Base-by-base conservation (phyloP, 768 basidiomycete species). In the Pluteus cervinus region DNA sequence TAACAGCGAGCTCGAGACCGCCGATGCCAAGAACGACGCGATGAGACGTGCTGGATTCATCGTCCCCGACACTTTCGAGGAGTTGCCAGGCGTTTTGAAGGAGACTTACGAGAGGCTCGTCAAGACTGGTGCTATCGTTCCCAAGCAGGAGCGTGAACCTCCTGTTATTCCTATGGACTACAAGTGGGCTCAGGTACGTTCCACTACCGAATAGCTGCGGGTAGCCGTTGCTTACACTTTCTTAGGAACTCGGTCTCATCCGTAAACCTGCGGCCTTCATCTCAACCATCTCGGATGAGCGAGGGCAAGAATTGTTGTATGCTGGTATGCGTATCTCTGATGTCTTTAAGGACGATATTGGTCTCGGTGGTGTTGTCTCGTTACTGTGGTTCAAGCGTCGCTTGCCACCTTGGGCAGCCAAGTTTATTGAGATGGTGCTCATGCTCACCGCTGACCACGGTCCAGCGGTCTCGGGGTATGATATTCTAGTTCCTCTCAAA, bases 161-260 rank as follows among this genome's bases (percentile, higher is more conserved):
- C 94, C 94, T 7, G 81, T 86, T 40, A 97, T 98, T 57, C 94
- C 94, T n/a, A 97, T 98, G 90, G 94, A 99, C 68, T 99, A 97
- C 81, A 97, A 98, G 73, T 97, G 94, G 94, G 93, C 93, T 24
- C 89, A 93, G 67, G 62, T 61, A 25, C 14, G 51, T 43, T 12
- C 15, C 36, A 20, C 34, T 16, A 39, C 23, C 40, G 12, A 18
- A 20, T 10, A 8, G 12, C 3, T 37, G 11, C 1, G 23, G 5
- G 4, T 10, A 15, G 20, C 4, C 24, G 9, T 37, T 31, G n/a
- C 32, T 46, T 32, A 42, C 30, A 12, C 6, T 23, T n/a, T 23
- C 22, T 3, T 45, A 56, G 58, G 91, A 96, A 68, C 82, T 97
- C 39, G 94, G 94, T 40, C 81, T 99, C 57, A 93, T 98, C 68